Evolutionary conservation across 495 filamentous ascomycete species (phyloP).

Genomic region (Penicillium soppii): DNA sequence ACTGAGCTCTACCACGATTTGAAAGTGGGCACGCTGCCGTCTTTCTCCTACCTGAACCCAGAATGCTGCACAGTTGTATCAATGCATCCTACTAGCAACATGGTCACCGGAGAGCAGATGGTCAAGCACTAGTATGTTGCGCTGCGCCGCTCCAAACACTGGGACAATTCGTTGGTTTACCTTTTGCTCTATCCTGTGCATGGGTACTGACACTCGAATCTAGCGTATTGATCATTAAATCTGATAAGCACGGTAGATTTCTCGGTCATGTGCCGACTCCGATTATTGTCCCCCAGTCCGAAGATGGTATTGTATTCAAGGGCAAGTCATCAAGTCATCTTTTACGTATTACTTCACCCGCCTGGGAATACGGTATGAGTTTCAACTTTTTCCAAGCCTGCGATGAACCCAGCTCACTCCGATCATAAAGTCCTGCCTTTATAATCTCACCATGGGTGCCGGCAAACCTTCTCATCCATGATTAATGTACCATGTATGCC

Average conservation of each 20-base stretch:
- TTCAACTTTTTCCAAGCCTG: neutral
- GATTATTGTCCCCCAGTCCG: slow-evolving; percentile 33
- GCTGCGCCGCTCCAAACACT: slow-evolving; percentile 41
- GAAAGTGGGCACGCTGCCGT: slow-evolving; percentile 41
- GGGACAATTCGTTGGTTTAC: slow-evolving; percentile 37
- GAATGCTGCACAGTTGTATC: slow-evolving; percentile 46
- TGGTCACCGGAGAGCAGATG: slow-evolving; percentile 45
- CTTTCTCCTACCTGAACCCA: slow-evolving; percentile 50
- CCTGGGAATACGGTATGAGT: slow-evolving; percentile 40
- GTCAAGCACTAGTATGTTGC: slow-evolving; percentile 50
- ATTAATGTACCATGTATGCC: slow-evolving; percentile 39
- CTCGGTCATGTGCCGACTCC: slow-evolving; percentile 47
- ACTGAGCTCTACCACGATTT: slow-evolving; percentile 46
- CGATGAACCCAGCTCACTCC: neutral
- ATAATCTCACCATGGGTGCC: slow-evolving; percentile 44
- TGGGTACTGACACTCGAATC: slow-evolving; percentile 17
- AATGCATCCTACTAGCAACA: slow-evolving; percentile 45
- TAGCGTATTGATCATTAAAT: slow-evolving; percentile 48
- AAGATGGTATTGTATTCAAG: slow-evolving; percentile 38
- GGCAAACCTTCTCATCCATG: slow-evolving; percentile 39
- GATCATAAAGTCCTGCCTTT: slow-evolving; percentile 37
- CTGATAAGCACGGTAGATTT: slow-evolving; percentile 50
- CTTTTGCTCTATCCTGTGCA: neutral
- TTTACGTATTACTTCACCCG: slow-evolving; percentile 45
- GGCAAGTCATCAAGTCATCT: slow-evolving; percentile 35